Percentiles rank a stretch among this genome's conserved stretches.
These are phyloP conservation scores for Lichtheimia ramosa DNA, from an alignment of 371 early-diverging fungal genomes.

Conservation along the genomic window DNA sequence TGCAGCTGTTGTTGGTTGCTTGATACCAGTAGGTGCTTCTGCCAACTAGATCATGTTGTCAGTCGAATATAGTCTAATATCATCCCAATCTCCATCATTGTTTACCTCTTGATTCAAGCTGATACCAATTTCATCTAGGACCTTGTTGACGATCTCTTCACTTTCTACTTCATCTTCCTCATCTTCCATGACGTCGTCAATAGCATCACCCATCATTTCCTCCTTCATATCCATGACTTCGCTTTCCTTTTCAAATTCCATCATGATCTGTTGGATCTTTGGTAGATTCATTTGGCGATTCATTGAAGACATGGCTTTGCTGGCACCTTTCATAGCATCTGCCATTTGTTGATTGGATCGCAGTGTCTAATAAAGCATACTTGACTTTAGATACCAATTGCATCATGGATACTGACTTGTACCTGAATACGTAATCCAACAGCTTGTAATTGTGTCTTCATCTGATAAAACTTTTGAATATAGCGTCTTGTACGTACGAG, in stretches of 20 bases:
- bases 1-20: slow-evolving; percentile 42
- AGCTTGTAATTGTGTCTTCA: slow-evolving; percentile 94
- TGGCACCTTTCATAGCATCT: slow-evolving; percentile 94
- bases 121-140: slow-evolving; percentile 95
- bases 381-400: not conserved
- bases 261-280: slow-evolving; percentile 91
- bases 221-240: slow-evolving; percentile 99
- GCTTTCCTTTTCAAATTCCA: slow-evolving; percentile 94
- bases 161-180: slow-evolving; percentile 91
- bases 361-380: slow-evolving; percentile 60
- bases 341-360: slow-evolving; percentile 95
- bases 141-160: slow-evolving; percentile 90
- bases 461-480: slow-evolving; percentile 93
- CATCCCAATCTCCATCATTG: not conserved
- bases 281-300: slow-evolving; percentile 93
- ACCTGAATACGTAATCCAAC: slow-evolving; percentile 91
- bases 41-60: slow-evolving; percentile 44
- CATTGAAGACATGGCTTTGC: slow-evolving; percentile 96
- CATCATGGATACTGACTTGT: slow-evolving; percentile 7
- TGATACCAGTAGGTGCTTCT: slow-evolving; percentile 60
- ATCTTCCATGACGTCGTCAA: slow-evolving; percentile 94
- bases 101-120: slow-evolving; percentile 62
- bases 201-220: slow-evolving; percentile 96
- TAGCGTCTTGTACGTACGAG: slow-evolving; percentile 92
- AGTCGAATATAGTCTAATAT: not conserved